Conservation (phyloP, 2,329 filamentous ascomycete genomes). For the Xenoacremonium recifei region DNA sequence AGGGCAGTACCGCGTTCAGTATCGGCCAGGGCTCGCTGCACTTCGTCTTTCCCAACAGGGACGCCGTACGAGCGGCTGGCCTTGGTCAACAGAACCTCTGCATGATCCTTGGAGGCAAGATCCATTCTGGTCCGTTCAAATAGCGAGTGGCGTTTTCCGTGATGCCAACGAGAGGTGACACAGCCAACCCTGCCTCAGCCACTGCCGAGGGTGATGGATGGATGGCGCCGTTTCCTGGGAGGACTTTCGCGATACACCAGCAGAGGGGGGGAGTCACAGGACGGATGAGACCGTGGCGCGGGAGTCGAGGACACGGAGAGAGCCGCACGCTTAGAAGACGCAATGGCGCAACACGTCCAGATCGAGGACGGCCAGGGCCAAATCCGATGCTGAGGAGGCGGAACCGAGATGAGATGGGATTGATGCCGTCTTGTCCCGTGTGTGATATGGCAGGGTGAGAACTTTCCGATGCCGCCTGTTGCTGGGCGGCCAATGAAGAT, state of each 20-base stretch:
- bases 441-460: too few relatives aligned
- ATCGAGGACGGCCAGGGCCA: background rate
- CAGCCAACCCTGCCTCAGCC: conserved; percentile 14
- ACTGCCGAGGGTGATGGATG: background rate
- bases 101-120: conserved; percentile 23
- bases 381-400: background rate
- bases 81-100: conserved; percentile 33
- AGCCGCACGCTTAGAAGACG: background rate
- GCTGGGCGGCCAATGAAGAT: too few relatives aligned
- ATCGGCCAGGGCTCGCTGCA: conserved; percentile 37
- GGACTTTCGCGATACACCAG: conserved; percentile 5
- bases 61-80: conserved; percentile 32
- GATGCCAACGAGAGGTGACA: conserved; percentile 21
- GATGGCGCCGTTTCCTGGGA: background rate
- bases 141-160: conserved; percentile 32
- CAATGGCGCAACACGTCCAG: background rate
- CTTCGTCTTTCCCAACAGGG: conserved; percentile 32
- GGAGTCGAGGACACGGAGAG: background rate
- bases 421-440: conserved; percentile 2
- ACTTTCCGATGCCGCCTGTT: too few relatives aligned
- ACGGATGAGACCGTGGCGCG: too few relatives aligned
- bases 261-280: background rate
- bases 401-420: background rate
- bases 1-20: conserved; percentile 34
- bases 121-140: conserved; percentile 30